Conservation (phyloP, 495 filamentous ascomycete species). For the Chaetomium cochliodes region DNA sequence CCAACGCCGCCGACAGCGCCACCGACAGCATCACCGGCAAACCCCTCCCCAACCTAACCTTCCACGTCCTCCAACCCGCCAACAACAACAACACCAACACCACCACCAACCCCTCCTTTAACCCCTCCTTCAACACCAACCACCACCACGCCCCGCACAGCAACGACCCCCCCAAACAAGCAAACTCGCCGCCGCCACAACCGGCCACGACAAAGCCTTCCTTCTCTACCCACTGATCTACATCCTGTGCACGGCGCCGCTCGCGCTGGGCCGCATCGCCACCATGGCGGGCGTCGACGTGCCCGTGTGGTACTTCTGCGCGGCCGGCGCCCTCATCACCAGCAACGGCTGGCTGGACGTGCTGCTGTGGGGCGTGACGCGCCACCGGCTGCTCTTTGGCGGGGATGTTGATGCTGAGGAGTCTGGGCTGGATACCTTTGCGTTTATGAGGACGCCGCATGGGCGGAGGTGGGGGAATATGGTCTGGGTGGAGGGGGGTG, state of each 20-base stretch:
- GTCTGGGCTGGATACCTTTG: conserved; percentile 48
- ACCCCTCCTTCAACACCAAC: no score
- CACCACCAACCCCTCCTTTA: not conserved
- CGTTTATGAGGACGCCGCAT: conserved; percentile 49
- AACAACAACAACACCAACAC: conserved; percentile 1
- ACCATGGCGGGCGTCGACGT: conserved; percentile 57
- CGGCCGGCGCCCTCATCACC: conserved; percentile 69
- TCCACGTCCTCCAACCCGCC: conserved; percentile 34
- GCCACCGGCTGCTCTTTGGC: conserved; percentile 52
- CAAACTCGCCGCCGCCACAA: not conserved
- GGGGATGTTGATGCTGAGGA: conserved; percentile 41
- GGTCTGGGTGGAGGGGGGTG: conserved; percentile 44
- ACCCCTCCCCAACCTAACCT: conserved; percentile 63
- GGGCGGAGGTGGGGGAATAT: conserved; percentile 44
- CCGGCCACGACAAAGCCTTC: conserved; percentile 60
- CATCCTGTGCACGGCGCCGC: conserved; percentile 65
- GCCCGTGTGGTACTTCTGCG: conserved; percentile 60
- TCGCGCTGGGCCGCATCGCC: conserved; percentile 67
- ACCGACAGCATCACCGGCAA: conserved; percentile 38
- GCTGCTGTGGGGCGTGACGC: conserved; percentile 68
- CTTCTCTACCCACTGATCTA: conserved; percentile 75
- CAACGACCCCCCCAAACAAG: not conserved
- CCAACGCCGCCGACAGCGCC: not conserved
- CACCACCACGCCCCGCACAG: conserved; percentile 7
- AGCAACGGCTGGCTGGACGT: conserved; percentile 74